Base-by-base conservation (phyloP, 306 rosid genomes). In the Abrus precatorius region DNA sequence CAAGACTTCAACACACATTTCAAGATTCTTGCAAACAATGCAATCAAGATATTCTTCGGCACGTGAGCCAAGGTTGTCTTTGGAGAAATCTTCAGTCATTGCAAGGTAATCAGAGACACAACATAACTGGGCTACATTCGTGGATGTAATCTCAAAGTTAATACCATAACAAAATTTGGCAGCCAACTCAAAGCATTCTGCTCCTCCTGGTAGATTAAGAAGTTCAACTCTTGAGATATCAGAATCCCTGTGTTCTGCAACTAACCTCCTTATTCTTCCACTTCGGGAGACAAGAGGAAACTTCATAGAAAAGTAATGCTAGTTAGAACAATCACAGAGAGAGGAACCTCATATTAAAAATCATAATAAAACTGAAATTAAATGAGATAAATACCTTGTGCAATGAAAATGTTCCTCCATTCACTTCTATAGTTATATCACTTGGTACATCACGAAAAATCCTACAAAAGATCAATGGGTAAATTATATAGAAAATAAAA, bases 241-340 rank as follows among this genome's bases (percentile, higher is more conserved):
- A 28, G 98, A 79, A 77, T 93, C 99, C 70, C 98, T 86, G 78
- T 93, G 93, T 55, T 96, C 99, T 63, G 98, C 99, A 69, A 93
- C 99, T 78, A 96, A 11, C 80, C 85, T 90, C 33, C 99, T 88
- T 29, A 96, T 93, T 65, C 98, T 87, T 9, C 99, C 99, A 76
- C 99, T 96, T 82, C 98, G 90, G 49, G 99, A 90, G 60, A 93
- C 99, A 2, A 96, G 98, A 85, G 99, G 99, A 83, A 96, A 96
- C 99, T 96, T 86, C 87, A 89, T 74, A 84, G 60, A 32, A 54
- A 77, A 77, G 55, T 28, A 71, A 76, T n/a, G 62, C 14, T 12
- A 57, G 69, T 65, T 49, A 65, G 50, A 72, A 83, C 65, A 64
- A 79, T 75, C 77, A 80, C 20, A 28, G 40, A 20, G 40, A 20